Percentiles rank a stretch among this genome's conserved stretches.
These are phyloP conservation scores for Phialophora macrospora DNA, from an alignment of 2,329 filamentous ascomycete genomes.

Conservation along the genomic window DNA sequence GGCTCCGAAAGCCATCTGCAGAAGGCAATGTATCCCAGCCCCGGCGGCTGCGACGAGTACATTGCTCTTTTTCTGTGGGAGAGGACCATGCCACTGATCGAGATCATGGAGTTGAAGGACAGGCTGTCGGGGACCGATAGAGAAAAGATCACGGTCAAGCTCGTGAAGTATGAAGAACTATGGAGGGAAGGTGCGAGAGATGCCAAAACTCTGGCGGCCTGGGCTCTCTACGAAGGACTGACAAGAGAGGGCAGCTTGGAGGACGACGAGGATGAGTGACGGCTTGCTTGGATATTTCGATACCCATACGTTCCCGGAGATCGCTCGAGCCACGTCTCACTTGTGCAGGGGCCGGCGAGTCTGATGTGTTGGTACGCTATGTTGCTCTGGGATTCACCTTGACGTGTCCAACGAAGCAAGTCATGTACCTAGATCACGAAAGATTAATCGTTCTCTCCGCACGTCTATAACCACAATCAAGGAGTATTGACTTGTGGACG, in stretches of 20 bases:
- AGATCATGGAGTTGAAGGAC: constrained; percentile 57
- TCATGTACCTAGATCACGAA: too few relatives aligned
- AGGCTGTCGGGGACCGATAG: constrained; percentile 60
- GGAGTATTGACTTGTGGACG: neutral
- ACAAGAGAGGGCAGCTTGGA: constrained; percentile 48
- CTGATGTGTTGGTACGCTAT: neutral
- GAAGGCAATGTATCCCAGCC: constrained; percentile 58
- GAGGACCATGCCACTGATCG: constrained; percentile 54
- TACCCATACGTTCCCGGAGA: neutral
- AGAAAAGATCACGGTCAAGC: constrained; percentile 63
- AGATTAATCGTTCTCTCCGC: too few relatives aligned
- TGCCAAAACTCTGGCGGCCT: constrained; percentile 60
- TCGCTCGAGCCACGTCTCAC: neutral
- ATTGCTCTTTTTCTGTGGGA: constrained; percentile 61
- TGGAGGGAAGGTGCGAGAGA: constrained; percentile 61
- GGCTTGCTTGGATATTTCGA: neutral
- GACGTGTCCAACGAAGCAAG: neutral
- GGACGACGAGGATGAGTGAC: neutral
- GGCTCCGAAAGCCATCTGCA: constrained; percentile 48
- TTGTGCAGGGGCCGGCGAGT: too few relatives aligned
- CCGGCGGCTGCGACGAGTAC: constrained; percentile 63
- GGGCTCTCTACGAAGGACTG: constrained; percentile 60
- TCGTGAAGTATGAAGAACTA: constrained; percentile 56
- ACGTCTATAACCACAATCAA: neutral
- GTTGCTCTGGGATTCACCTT: neutral